Percentiles rank a stretch among this genome's conserved stretches.
Conservation (phyloP, 2,329 filamentous ascomycete species). For the Ophiostoma angusticollis region DNA sequence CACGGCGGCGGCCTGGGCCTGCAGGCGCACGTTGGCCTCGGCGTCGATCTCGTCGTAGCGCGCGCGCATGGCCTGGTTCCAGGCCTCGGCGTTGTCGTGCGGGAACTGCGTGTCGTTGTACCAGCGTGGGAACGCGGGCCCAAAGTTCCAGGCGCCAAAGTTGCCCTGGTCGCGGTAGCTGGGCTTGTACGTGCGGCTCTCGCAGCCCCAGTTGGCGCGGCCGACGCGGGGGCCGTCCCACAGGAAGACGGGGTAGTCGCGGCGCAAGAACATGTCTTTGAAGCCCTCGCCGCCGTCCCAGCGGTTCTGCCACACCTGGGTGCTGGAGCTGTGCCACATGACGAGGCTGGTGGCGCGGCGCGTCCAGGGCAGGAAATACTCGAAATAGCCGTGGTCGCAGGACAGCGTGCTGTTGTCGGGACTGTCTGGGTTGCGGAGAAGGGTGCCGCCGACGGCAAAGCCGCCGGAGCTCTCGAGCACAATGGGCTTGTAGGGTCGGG, state of each 20-base stretch:
- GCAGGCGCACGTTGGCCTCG: conserved; percentile 20
- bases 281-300: conserved; percentile 27
- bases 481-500: conserved; percentile 13
- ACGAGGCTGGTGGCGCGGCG: conserved; percentile 23
- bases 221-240: conserved; percentile 26
- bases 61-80: conserved; percentile 22
- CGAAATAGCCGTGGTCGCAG: conserved; percentile 27
- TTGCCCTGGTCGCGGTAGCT: conserved; percentile 21
- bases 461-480: conserved; percentile 22
- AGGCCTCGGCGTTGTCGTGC: conserved; percentile 18
- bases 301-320: conserved; percentile 26
- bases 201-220: conserved; percentile 25
- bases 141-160: conserved; percentile 21
- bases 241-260: conserved; percentile 25
- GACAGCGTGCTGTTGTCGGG: conserved; percentile 22
- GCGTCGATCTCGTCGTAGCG: conserved; percentile 26
- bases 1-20: conserved; percentile 22
- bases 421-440: conserved; percentile 17
- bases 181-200: conserved; percentile 19
- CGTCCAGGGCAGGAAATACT: conserved; percentile 25
- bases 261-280: conserved; percentile 26
- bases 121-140: conserved; percentile 19
- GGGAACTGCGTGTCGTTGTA: conserved; percentile 25
- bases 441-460: conserved; percentile 21
- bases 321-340: conserved; percentile 27